Evolutionary conservation across 1,284 basidiomycete species (phyloP).

Genomic region (Marasmius tenuissimus): DNA sequence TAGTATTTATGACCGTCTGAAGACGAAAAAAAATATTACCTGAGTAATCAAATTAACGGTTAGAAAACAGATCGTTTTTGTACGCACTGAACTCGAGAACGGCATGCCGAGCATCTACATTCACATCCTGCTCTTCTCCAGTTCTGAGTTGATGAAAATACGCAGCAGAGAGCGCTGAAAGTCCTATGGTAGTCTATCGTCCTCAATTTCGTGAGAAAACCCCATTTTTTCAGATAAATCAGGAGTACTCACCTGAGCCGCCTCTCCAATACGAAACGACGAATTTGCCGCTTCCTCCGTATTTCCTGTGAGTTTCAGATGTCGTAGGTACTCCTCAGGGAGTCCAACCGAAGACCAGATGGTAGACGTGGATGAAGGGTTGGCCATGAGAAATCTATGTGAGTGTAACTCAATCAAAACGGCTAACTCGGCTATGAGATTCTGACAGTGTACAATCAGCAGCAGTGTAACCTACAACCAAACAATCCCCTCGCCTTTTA

Average conservation of each 20-base stretch:
- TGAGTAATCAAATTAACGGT: too few relatives aligned
- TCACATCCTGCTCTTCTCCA: constrained; percentile 45
- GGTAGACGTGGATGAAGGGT: too few relatives aligned
- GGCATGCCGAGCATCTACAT: constrained; percentile 57
- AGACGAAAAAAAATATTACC: too few relatives aligned
- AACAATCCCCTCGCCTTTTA: constrained; percentile 19
- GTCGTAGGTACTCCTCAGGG: background rate
- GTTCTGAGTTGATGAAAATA: constrained; percentile 50
- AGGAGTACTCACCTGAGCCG: constrained; percentile 43
- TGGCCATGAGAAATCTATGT: background rate
- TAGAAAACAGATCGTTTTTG: background rate
- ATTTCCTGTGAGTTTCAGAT: constrained; percentile 1
- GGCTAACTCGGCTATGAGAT: background rate
- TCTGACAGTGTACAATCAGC: background rate
- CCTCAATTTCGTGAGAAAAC: background rate
- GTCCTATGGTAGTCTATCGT: constrained; percentile 48
- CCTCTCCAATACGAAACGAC: constrained; percentile 21
- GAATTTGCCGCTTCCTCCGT: constrained; percentile 7
- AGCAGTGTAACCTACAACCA: constrained; percentile 10
- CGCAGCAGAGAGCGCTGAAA: constrained; percentile 54
- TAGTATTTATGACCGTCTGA: constrained; percentile 54
- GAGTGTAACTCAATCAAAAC: background rate
- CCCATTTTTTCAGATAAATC: background rate
- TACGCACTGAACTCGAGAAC: constrained; percentile 51
- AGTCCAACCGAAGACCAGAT: constrained; percentile 9